Evolutionary conservation across 331 rosid species (phyloP).

Genomic region (Stylosanthes scabra): DNA sequence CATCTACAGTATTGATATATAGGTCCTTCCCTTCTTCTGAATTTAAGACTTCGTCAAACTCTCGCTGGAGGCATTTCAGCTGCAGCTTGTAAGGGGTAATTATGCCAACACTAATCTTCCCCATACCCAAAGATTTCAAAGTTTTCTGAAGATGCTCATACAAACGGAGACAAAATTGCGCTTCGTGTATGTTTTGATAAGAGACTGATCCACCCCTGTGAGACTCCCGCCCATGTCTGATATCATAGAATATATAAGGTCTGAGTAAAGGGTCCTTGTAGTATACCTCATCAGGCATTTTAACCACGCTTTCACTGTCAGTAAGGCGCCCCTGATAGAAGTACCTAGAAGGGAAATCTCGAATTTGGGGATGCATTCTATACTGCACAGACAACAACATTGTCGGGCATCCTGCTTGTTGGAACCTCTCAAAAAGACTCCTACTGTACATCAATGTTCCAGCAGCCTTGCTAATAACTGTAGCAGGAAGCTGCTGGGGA

Average conservation of each 20-base stretch:
- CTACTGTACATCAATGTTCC: constrained; percentile 97
- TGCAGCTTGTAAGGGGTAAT: constrained; percentile 98
- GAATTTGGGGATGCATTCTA: constrained; percentile 98
- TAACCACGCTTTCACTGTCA: constrained; percentile 90
- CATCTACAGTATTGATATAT: constrained; percentile 97
- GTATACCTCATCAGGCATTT: constrained; percentile 83
- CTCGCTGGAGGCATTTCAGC: constrained; percentile 95
- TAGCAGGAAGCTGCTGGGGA: constrained; percentile 99
- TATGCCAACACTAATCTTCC: constrained; percentile 87
- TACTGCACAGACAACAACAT: constrained; percentile 97
- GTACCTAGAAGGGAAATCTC: constrained; percentile 97
- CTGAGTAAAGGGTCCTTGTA: constrained; percentile 84
- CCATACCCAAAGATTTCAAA: constrained; percentile 62
- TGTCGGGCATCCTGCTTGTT: constrained; percentile 95
- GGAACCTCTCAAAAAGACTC: constrained; percentile 98
- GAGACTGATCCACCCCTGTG: constrained; percentile 98
- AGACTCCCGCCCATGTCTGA: constrained; percentile 95
- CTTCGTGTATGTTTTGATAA: constrained; percentile 89
- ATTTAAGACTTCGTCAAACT: constrained; percentile 83
- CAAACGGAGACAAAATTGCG: constrained; percentile 88
- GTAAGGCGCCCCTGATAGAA: constrained; percentile 96
- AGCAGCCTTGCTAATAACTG: constrained; percentile 99
- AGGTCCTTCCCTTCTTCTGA: constrained; percentile 97
- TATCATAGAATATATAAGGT: constrained; percentile 90
- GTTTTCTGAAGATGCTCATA: constrained; percentile 90